Evolutionary conservation across 1,284 basidiomycete genomes (phyloP), one percentile per base, ranked within the genome.

Genomic region (Ustilago bromivora): DNA sequence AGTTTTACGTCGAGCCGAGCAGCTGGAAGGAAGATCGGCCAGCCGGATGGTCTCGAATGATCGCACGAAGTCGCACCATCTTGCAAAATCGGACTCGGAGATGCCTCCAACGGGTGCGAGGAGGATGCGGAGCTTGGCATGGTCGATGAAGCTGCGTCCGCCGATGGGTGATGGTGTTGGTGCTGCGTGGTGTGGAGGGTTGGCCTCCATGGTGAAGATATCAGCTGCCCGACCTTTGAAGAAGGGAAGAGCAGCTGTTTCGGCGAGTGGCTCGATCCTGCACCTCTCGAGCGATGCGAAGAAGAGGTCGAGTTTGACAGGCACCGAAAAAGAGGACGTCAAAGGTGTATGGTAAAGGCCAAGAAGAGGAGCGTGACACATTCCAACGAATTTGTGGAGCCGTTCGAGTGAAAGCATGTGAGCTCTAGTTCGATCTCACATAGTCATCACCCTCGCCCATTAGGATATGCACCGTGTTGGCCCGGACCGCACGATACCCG

Each of bases 91-190:
- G 32, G 74, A 63, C 11, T 71, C 66, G 15, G 77, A 72, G 38
- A 82, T 68, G 28, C 68, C 66, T 54, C 74, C 70, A 8, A 80
- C 81, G n/a, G 84, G 84, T 3, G 78, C 71, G 13, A 86, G 78
- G 13, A 86, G 73, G 41, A 86, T 82, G 51, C 82, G 71, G 35
- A 85, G 64, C 59, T 79, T 81, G 38, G 84, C 82, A 46, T 80
- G 80, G 61, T 74, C 71, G 61, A 68, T 71, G 40, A 78, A 78
- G 59, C 67, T 71, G 23, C 71, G 61, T 31, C 76, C 76, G 11
- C 76, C 76, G 38, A 68, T 74, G 38, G 76, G 76, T 1, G 67
- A 74, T 9, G 76, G 71, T 19, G 76, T 78, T 15, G 76, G 76
- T 17, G 76, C 64, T 28, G 67, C 60, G 1, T 69, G 59, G 15